phyloP scores from a whole-genome alignment of 2,329 filamentous ascomycete species.

The Helicocarpus griseus region DNA sequence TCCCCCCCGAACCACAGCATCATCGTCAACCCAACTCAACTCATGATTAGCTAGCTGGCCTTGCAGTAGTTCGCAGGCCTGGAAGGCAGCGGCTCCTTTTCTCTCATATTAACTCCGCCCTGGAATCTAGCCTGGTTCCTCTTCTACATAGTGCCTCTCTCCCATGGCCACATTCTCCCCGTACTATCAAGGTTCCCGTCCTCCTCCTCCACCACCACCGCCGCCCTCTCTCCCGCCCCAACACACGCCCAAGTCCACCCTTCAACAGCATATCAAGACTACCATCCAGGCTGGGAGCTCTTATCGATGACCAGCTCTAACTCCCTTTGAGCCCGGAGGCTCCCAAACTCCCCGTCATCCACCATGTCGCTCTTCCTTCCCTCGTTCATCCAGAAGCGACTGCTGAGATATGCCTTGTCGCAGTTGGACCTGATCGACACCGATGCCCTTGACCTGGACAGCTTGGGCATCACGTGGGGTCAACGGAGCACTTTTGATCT shows the following conservation, averaged over 20 bases:
- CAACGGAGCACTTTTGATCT: conserved; percentile 73
- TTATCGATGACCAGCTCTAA: conserved; percentile 15
- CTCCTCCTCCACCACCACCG: not conserved
- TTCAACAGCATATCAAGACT: not conserved
- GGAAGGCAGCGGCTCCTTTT: too few relatives aligned
- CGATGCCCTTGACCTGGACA: conserved; percentile 74
- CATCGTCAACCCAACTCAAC: not conserved
- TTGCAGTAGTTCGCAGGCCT: not conserved
- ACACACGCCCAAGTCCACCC: not conserved
- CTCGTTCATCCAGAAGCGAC: conserved; percentile 72
- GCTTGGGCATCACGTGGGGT: conserved; percentile 73
- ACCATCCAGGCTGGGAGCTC: not conserved
- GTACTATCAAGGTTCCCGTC: conserved; percentile 51
- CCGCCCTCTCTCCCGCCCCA: not conserved
- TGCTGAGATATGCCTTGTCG: conserved; percentile 77
- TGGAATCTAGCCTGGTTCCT: not conserved
- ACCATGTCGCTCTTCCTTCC: conserved; percentile 67
- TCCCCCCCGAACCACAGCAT: not conserved
- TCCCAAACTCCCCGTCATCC: conserved; percentile 11
- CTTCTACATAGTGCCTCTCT: conserved; percentile 24
- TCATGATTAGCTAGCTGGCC: not conserved
- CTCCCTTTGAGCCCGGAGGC: conserved; percentile 22
- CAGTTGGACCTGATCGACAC: conserved; percentile 80
- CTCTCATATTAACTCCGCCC: too few relatives aligned
- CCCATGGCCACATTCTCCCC: conserved; percentile 71